Base-by-base conservation (phyloP, 2,329 filamentous ascomycete genomes). In the Aspergillus caelatus region DNA sequence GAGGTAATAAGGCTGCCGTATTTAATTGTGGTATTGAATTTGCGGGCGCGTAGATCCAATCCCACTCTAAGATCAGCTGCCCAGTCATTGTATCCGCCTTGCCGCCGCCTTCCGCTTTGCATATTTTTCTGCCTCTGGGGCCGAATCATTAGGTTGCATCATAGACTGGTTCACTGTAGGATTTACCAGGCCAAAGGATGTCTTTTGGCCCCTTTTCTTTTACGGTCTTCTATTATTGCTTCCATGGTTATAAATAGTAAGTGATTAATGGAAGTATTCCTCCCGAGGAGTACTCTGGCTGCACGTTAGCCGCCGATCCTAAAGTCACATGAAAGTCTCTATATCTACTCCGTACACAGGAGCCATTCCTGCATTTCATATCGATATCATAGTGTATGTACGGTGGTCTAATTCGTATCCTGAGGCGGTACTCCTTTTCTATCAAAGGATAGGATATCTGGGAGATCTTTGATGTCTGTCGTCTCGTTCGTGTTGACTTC, bases 401-500 rank as follows among this genome's bases (percentile, higher is more conserved):
- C 52, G 9, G 32, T 55, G 11, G 21, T 55, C 34, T 55, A 55
- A 28, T 39, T 55, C n/a, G 12, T 39, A 26, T 50, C 54, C 52
- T 41, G 19, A 32, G n/a, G 9, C n/a, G 55, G 32, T 23, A 54
- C 19, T 16, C 56, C 62, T 16, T 66, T 63, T 53, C 66, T 70
- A 56, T 76, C 73, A 62, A 73, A 70, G 12, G 79, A 80, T 60
- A 87, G 73, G 62, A 88, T 82, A 67, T 85, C 84, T 4, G 86
- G 86, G 58, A 88, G 72, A 66, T 88, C 84, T 62, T 80, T 75
- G 58, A 88, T 81, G 71, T 88, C 85, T 9, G 83, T 82, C 30
- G 80, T 81, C 72, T 87, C 84, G 64, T 85, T 83, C 28, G 82
- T 84, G 58, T 81, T 82, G 62, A 87, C 71, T 74, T 88, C 86